Percentiles rank a stretch among this genome's conserved stretches.
Conservation (phyloP, 164 flowering plant species). For the Aristolochia californica region DNA sequence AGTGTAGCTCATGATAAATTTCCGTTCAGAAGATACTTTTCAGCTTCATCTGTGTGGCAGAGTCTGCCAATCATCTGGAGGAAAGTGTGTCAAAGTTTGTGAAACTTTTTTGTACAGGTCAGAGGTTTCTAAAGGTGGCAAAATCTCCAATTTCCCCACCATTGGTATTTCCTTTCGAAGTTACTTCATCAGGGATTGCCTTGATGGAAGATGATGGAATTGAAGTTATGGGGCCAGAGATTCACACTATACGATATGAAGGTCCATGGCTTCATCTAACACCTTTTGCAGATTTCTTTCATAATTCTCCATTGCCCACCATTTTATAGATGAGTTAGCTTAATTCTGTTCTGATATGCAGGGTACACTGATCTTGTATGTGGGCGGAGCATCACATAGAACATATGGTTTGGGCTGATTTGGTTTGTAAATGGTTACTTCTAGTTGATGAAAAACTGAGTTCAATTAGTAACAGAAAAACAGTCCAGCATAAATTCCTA, state of each 20-base stretch:
- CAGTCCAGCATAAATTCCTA: too few species aligned
- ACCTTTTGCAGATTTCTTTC: not conserved
- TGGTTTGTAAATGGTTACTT: too few species aligned
- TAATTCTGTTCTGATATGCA: conserved; percentile 11
- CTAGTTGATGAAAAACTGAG: too few species aligned
- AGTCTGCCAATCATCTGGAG: not conserved
- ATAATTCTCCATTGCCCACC: too few species aligned
- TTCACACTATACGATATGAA: conserved; percentile 48
- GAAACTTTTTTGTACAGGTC: conserved; percentile 31
- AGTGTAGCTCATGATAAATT: too few species aligned
- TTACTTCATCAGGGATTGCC: conserved; percentile 56
- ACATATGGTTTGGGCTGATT: too few species aligned
- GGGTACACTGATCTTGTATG: conserved; percentile 25
- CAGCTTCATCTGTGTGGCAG: not conserved
- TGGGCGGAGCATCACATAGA: conserved; percentile 3
- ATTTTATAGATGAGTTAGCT: not conserved
- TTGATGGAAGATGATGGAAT: conserved; percentile 46
- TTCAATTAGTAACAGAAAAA: too few species aligned
- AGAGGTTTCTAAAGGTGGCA: conserved; percentile 66
- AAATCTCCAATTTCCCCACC: conserved; percentile 84
- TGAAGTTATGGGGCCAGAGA: conserved; percentile 53
- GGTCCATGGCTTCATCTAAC: conserved; percentile 19
- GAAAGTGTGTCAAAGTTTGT: not conserved
- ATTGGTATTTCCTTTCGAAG: conserved; percentile 45
- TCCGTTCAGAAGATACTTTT: too few species aligned